Evolutionary conservation across 2,329 filamentous ascomycete species (phyloP).

Genomic region (Lecanicillium sp.): DNA sequence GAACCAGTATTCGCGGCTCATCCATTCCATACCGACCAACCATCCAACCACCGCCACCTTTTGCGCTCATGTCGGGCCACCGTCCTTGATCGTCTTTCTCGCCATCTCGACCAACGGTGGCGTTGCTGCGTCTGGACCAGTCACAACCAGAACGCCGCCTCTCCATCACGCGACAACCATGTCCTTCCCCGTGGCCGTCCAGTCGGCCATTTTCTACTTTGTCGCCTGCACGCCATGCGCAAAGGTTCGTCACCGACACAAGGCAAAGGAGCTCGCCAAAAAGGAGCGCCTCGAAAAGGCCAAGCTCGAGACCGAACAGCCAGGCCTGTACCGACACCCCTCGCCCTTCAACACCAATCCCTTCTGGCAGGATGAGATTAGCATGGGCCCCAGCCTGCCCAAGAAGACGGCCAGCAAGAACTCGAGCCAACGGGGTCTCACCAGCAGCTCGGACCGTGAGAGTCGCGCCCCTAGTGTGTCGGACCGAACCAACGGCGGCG

Average conservation of each 20-base stretch:
- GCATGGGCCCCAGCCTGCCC: constrained; percentile 67
- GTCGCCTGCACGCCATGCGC: constrained; percentile 73
- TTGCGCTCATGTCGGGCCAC: too few relatives aligned
- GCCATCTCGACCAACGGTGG: neutral
- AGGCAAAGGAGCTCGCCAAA: constrained; percentile 62
- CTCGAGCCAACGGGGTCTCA: constrained; percentile 51
- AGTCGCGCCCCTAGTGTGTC: constrained; percentile 37
- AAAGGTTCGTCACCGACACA: constrained; percentile 60
- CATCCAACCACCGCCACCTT: too few relatives aligned
- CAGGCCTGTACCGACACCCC: constrained; percentile 69
- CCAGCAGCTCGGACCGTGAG: constrained; percentile 45
- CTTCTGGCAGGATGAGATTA: constrained; percentile 83
- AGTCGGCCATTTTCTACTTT: constrained; percentile 73
- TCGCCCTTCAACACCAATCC: constrained; percentile 80
- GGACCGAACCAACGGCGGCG: constrained; percentile 28
- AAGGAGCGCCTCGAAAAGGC: constrained; percentile 59
- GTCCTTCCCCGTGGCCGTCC: constrained; percentile 52
- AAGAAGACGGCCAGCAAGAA: constrained; percentile 53
- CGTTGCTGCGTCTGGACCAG: neutral
- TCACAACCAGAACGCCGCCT: constrained; percentile 3
- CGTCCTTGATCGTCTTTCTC: too few relatives aligned
- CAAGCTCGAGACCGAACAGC: constrained; percentile 59
- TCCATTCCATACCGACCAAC: too few relatives aligned
- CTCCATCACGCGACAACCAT: constrained; percentile 18
- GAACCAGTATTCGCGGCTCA: too few relatives aligned